Evolutionary conservation across 2,329 filamentous ascomycete genomes (phyloP), one percentile per base, ranked within the genome.

Genomic region (Neofusicoccum parvum): DNA sequence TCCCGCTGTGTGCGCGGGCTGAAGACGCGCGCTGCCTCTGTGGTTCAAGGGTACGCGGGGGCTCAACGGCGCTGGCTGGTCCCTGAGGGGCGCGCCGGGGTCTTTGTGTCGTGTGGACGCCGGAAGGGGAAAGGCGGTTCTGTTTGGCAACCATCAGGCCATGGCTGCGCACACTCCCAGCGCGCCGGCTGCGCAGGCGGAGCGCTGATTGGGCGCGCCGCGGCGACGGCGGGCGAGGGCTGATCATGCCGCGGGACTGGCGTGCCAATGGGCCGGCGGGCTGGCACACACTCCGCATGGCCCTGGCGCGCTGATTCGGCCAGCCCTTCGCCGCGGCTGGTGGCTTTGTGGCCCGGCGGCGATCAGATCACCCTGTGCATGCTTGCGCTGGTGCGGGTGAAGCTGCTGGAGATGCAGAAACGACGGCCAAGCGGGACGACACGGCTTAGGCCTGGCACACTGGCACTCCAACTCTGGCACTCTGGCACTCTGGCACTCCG

Each of bases 351-450:
- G 27, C 49, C 49, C 49, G 27, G 27, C 50, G 46, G 46, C 37
- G 36, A 56, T 56, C 53, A 56, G 53, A 56, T 56, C 53, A 56
- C 53, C 53, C 53, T 56, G 23, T 56, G 50, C 50, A 20, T 32
- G 23, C n/a, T 14, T 20, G 23, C 34, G 6, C 17, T 43, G 36
- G 23, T 49, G 46, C 5, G 20, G 15, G 15, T 15, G 43, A 17
- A 9, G n/a, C 43, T 46, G 43, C 14, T 49, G 46, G 10, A 49
- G 12, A 49, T 49, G 46, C 46, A 27, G 11, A 27, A 49, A 20
- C 43, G 43, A 17, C 27, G 48, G 48, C 48, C 23, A 23, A 23
- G 23, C 23, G 23, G 27, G 17, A 23, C 46, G 46, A 27, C 46
- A 27, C 46, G 27, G 46, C 12, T 17, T 3, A 17, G 17, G 17